These are phyloP conservation scores for Crithidia thermophila DNA, from an alignment of 208 protist species.

Conservation along the genomic window DNA sequence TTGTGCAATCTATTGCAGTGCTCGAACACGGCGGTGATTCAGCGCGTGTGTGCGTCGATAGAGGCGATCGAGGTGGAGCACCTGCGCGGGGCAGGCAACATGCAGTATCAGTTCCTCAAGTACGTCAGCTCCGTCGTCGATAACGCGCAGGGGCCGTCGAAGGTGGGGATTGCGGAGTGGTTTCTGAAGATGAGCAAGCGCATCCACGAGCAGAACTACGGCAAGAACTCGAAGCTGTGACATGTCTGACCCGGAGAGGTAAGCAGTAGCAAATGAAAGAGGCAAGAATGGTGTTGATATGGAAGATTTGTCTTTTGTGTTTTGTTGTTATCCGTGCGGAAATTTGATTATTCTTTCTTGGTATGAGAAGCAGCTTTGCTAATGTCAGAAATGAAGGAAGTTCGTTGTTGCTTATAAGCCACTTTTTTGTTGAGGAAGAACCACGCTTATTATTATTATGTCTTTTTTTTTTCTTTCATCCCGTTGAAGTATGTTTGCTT, in stretches of 20 bases:
- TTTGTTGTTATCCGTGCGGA: neutral
- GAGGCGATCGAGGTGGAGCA: conserved; percentile 82
- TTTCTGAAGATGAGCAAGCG: conserved; percentile 61
- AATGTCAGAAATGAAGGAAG: too few relatives aligned
- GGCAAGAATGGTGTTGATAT: neutral
- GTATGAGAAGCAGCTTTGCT: too few relatives aligned
- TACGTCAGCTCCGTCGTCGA: conserved; percentile 67
- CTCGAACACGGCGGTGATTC: conserved; percentile 54
- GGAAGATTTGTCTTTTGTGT: neutral
- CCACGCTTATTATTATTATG: too few relatives aligned
- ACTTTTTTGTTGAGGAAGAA: too few relatives aligned
- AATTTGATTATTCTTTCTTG: too few relatives aligned
- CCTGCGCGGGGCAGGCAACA: conserved; percentile 45
- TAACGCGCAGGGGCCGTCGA: conserved; percentile 50
- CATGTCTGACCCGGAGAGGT: neutral
- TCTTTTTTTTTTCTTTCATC: too few relatives aligned
- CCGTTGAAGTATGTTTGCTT: too few relatives aligned
- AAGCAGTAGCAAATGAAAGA: conserved; percentile 1
- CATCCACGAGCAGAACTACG: conserved; percentile 38
- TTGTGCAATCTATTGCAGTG: conserved; percentile 82
- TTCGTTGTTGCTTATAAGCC: too few relatives aligned
- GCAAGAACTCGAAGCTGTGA: conserved; percentile 47
- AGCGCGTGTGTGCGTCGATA: conserved; percentile 82
- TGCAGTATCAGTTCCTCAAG: conserved; percentile 70
- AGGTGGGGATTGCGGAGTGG: conserved; percentile 82